A percentile compares a stretch with the other conserved stretches of the same genome.
phyloP scores from a whole-genome alignment of 2,329 filamentous ascomycete species.

The Ascochyta fabae region DNA sequence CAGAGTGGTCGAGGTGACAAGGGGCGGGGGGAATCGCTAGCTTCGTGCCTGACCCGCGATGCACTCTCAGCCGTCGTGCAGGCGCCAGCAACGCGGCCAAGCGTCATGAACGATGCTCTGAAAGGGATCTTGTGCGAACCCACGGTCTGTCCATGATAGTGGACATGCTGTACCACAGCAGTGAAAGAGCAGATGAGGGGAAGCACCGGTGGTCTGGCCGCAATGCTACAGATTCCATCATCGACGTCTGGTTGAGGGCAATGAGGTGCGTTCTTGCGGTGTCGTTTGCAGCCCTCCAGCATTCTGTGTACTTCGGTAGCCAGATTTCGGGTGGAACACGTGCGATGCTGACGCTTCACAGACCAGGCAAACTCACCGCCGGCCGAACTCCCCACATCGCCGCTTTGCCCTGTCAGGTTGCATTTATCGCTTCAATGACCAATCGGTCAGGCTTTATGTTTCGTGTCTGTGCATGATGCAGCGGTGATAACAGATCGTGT shows the following conservation, averaged over 20 bases:
- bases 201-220: neutral
- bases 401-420: conserved; percentile 9
- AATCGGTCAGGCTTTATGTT: neutral
- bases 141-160: conserved; percentile 1
- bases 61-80: conserved; percentile 2
- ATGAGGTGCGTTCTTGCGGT: neutral
- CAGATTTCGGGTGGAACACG: conserved; percentile 8
- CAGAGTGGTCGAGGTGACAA: conserved; percentile 1
- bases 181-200: neutral
- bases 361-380: conserved; percentile 16
- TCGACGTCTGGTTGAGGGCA: neutral
- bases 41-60: neutral
- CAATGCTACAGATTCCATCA: neutral
- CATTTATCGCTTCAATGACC: neutral
- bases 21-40: conserved; percentile 1
- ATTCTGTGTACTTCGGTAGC: neutral
- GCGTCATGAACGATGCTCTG: conserved; percentile 9
- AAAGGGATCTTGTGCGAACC: conserved; percentile 13
- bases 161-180: neutral
- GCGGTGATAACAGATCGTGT: conserved; percentile 10
- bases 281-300: conserved; percentile 3
- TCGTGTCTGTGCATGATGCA: conserved; percentile 2
- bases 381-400: conserved; percentile 11
- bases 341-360: conserved; percentile 18
- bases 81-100: conserved; percentile 8